Evolutionary conservation across 768 basidiomycete genomes (phyloP), one percentile per base, ranked within the genome.

Genomic region (Mycena vitilis): DNA sequence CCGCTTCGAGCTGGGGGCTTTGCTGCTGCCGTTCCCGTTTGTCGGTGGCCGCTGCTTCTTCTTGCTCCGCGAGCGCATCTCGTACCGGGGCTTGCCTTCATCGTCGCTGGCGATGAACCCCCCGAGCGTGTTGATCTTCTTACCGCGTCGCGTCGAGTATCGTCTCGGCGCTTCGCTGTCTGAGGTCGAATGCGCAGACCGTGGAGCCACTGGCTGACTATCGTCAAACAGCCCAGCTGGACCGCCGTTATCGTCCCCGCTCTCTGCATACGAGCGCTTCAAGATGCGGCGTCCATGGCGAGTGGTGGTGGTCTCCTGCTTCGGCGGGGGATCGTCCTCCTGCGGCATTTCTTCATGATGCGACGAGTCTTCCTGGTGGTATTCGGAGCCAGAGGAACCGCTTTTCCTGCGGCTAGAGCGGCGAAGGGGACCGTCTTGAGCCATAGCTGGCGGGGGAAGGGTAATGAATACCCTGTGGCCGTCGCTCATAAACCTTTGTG

Each of bases 361-460:
- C 4, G 83, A 84, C 70, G 82, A 82, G 57, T 85, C 85, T 62
- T 84, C 85, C 63, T 79, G 82, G 63, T 83, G 80, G 73, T 87
- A 87, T 73, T 86, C 85, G 5, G 85, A 86, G 22, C 84, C 85
- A 55, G 84, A 86, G 22, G 80, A 77, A 0, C 77, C 80, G 15
- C 73, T 76, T 37, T 78, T 75, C 45, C 74, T 69, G 49, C 81
- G 79, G 38, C 73, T 75, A 0, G 81, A 81, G 30, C 81, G 79
- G 49, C 85, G 81, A 53, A 79, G 77, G 25, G 75, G 53, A 1
- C 13, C 18, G 58, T 51, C 68, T 59, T 62, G 62, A 57, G 66
- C 66, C 66, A 67, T 67, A 18, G 59, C 37, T 42, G 52, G 48
- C 12, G 56, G 49, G 15, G 62, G 62, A n/a, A 61, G 53, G n/a